phyloP scores from a whole-genome alignment of 2,329 filamentous ascomycete genomes.

The Arthrobotrys iridis region DNA sequence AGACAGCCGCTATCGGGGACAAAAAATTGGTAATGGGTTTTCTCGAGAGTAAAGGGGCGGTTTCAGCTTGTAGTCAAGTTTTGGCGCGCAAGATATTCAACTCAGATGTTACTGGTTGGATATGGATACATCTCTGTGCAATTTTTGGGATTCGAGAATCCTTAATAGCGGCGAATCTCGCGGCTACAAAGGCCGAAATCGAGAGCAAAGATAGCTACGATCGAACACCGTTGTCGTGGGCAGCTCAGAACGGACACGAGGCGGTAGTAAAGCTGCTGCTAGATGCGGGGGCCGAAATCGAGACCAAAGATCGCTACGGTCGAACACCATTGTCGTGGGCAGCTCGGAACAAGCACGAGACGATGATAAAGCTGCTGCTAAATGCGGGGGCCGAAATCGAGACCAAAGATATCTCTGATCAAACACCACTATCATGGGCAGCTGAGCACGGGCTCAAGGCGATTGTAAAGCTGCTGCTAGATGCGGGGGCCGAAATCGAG shows the following conservation, averaged over 20 bases:
- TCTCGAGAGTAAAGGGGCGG: too few relatives aligned
- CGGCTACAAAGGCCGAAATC: too few relatives aligned
- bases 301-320: slow-evolving; percentile 16
- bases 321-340: slow-evolving; percentile 32
- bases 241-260: slow-evolving; percentile 6
- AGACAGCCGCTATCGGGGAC: too few relatives aligned
- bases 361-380: slow-evolving; percentile 11
- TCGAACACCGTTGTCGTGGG: slow-evolving; percentile 45
- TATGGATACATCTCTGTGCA: too few relatives aligned
- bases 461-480: slow-evolving; percentile 2
- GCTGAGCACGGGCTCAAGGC: not conserved
- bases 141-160: too few relatives aligned
- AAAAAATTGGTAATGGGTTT: too few relatives aligned
- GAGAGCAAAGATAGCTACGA: slow-evolving; percentile 3
- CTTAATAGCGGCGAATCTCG: too few relatives aligned
- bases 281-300: slow-evolving; percentile 18
- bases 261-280: slow-evolving; percentile 37
- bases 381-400: not conserved
- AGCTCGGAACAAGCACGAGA: slow-evolving; percentile 9
- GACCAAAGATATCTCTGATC: not conserved
- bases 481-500: slow-evolving; percentile 1
- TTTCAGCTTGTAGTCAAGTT: too few relatives aligned
- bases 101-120: too few relatives aligned
- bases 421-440: too few relatives aligned
- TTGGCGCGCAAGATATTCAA: too few relatives aligned